Evolutionary conservation across 2,329 filamentous ascomycete genomes (phyloP), one percentile per base, ranked within the genome.

Genomic region (Pseudogymnoascus verrucosus): DNA sequence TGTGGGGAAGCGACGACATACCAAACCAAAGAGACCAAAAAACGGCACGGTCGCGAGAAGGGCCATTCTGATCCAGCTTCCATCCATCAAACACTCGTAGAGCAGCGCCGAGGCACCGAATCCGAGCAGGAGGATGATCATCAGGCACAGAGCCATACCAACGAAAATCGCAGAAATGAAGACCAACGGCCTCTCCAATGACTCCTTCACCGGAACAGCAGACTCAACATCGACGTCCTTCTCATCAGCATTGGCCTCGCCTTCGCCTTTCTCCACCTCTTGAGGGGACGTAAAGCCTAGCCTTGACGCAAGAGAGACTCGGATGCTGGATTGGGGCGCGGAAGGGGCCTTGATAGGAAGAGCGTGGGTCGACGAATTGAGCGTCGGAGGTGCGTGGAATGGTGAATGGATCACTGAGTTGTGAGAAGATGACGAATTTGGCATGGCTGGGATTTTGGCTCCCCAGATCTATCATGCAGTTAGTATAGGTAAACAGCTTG

Each of bases 161-260:
- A 78, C 71, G 63, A 78, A 77, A 28, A 78, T 67, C 31, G 76
- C 71, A 19, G 73, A 76, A 2, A 74, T 73, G 59, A 74, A 68
- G 59, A 71, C 68, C 14, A 80, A 71, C 0, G 78, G 78, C 12
- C 78, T 71, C 23, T 74, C 72, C n/a, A 79, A 68, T 2, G 78
- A 79, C 66, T 79, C 78, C 34, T 26, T 37, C 5, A 73, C 70
- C 1, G 69, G 70, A 12, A 54, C 64, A 16, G 63, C 61, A 39
- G 65, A 62, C 64, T 69, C 69, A 57, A 67, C 66, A 40, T 68
- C 68, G 11, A 66, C 42, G n/a, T 60, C 44, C 54, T 65, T 65
- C 72, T 69, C 67, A 16, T 61, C 54, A 7, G 14, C 26, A 16
- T 37, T 21, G 7, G 7, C 26, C 12, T 23, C 54, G 7, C n/a